phyloP scores from a whole-genome alignment of 2,329 filamentous ascomycete genomes.

The Cercospora zeina region DNA sequence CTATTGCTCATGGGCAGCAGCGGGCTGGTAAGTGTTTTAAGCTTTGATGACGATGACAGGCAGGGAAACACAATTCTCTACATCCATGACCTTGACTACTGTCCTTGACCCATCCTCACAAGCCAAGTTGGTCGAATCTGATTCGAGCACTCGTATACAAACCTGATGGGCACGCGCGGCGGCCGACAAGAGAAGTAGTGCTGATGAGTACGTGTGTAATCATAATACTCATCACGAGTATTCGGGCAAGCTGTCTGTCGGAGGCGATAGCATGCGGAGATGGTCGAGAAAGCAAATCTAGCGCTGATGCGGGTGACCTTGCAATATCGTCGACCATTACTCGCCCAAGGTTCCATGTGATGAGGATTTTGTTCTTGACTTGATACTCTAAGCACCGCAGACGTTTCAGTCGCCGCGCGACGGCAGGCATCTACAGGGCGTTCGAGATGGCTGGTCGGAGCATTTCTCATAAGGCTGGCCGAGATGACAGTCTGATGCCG shows the following conservation, averaged over 20 bases:
- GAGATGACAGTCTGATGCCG: neutral
- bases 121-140: neutral
- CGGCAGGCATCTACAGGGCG: neutral
- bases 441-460: neutral
- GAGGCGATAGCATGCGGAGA: neutral
- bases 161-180: neutral
- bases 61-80: neutral
- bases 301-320: neutral
- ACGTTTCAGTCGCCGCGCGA: slow-evolving; percentile 4
- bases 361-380: neutral
- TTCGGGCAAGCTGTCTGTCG: neutral
- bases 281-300: neutral
- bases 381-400: neutral
- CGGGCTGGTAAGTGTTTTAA: neutral
- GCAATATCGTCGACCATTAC: slow-evolving; percentile 2
- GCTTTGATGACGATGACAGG: neutral
- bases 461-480: neutral
- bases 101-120: neutral
- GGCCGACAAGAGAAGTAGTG: neutral
- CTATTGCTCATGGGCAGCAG: neutral
- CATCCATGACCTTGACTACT: neutral
- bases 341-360: neutral
- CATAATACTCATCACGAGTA: too few species aligned
- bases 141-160: neutral
- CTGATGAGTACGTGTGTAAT: too few species aligned